Percentiles rank a stretch among this genome's conserved stretches.
phyloP scores from a whole-genome alignment of 148 eudicot species.

The Chenopodium album region DNA sequence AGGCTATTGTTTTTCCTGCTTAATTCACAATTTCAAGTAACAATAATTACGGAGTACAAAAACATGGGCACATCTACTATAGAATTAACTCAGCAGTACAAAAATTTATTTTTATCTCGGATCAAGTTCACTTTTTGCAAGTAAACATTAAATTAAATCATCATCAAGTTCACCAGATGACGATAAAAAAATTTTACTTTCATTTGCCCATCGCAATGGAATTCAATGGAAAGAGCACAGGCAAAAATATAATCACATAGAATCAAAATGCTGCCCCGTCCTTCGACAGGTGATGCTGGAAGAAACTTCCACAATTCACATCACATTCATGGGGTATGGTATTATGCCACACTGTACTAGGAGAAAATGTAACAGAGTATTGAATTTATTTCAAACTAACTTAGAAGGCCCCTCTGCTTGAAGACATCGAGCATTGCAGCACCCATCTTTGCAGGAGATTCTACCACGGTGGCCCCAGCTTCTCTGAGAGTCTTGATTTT shows the following conservation, averaged over 20 bases:
- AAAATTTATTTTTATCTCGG: neutral
- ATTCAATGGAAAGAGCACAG: conserved; percentile 15
- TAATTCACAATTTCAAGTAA: neutral
- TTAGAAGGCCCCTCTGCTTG: conserved; percentile 82
- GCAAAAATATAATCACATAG: conserved; percentile 13
- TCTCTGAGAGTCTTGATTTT: conserved; percentile 83
- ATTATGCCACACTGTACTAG: conserved; percentile 35
- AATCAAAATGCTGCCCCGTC: conserved; percentile 20
- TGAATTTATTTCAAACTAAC: conserved; percentile 21
- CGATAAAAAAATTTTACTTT: conserved; percentile 9
- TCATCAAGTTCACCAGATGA: conserved; percentile 2
- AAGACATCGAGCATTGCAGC: conserved; percentile 82
- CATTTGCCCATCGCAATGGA: conserved; percentile 15
- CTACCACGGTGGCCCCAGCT: conserved; percentile 91
- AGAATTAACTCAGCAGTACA: neutral
- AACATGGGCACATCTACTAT: neutral
- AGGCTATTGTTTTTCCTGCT: neutral
- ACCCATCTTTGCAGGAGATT: conserved; percentile 96
- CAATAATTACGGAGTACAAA: too few species aligned
- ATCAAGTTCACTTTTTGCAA: neutral
- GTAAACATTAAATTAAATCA: neutral
- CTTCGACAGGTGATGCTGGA: conserved; percentile 29
- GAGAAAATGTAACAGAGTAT: conserved; percentile 3
- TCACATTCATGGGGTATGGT: conserved; percentile 23
- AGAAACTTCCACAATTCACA: conserved; percentile 26